Base-by-base conservation (phyloP, 257 asterid species). In the Solanum medicagineum region DNA sequence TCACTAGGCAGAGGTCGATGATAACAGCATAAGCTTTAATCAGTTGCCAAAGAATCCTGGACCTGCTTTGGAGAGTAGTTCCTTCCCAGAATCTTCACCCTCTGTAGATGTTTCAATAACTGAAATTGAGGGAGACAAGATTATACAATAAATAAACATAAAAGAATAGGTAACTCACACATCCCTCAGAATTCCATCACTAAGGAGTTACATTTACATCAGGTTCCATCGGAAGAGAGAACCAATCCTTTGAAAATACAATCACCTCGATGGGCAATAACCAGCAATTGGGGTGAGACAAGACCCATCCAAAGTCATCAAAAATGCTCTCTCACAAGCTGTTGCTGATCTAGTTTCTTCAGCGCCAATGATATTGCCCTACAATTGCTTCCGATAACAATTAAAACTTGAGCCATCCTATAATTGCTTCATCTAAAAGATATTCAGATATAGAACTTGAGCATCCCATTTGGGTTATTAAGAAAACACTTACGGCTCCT, bases 261-360 rank as follows among this genome's bases (percentile, higher is more conserved):
- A 84, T 92, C 93, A 22, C 92, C 94, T 29, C 92, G 90, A 62
- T 85, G 80, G 42, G 98, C 98, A 36, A 69, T 94, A 94, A 77
- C 99, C 99, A 84, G 99, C 98, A 75, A 94, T 94, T 49, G 99
- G 99, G 40, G 98, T 94, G 54, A 97, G 97, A 66, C 99, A 96
- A 44, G 99, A 96, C 47, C 99, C 99, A 73, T 96, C 99, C 73
- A 96, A 86, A 60, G 92, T 89, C 87, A 85, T 92, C 2, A 96
- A 92, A 89, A 96, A 96, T 56, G 98, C 98, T 87, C 99, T 94
- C 93, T 96, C 98, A 71, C 98, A 94, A 5, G 92, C 87, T 60
- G 95, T 88, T 15, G 99, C 99, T 87, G 93, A 88, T 90, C 99
- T 93, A 14, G 99, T 96, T 49, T 96, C 98, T 90, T 94, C 99